Conservation (phyloP, 345 rosid species). For the Jatropha curcas region DNA sequence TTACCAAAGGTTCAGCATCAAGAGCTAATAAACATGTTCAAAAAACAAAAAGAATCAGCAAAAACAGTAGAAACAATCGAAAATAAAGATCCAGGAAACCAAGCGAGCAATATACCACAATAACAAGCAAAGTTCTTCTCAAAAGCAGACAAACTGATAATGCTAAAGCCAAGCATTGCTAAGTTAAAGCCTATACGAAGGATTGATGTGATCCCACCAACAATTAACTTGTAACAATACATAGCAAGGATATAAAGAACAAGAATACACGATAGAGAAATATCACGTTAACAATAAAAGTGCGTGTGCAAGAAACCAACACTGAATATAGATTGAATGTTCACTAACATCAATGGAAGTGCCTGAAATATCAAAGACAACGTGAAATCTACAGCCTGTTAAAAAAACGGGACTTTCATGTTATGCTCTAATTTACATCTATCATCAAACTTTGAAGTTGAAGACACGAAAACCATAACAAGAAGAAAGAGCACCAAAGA, state of each 20-base stretch:
- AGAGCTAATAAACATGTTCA: conserved; percentile 20
- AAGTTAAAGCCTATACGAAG: conserved; percentile 23
- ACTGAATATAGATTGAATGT: conserved; percentile 7
- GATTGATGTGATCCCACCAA: conserved; percentile 41
- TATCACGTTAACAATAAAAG: conserved; percentile 26
- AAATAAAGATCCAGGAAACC: conserved; percentile 22
- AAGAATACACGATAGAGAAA: conserved; percentile 24
- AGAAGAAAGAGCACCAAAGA: conserved; percentile 8
- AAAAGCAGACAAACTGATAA: conserved; percentile 26
- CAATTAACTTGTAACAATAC: conserved; percentile 18
- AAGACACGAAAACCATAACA: conserved; percentile 5
- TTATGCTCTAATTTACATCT: conserved; percentile 33
- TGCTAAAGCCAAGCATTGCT: conserved; percentile 34
- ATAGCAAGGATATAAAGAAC: conserved; percentile 10
- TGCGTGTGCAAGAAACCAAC: conserved; percentile 17
- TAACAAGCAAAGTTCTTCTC: conserved; percentile 20
- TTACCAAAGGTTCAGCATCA: conserved; percentile 22
- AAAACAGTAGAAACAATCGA: not conserved
- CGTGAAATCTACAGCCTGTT: conserved; percentile 40
- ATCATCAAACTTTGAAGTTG: conserved; percentile 13
- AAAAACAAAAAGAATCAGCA: conserved; percentile 24
- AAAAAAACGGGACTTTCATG: conserved; percentile 41
- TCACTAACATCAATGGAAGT: conserved; percentile 30
- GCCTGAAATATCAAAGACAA: conserved; percentile 35
- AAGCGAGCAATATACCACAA: conserved; percentile 19